Evolutionary conservation across 2,329 filamentous ascomycete genomes (phyloP), one percentile per base, ranked within the genome.

Genomic region (Hypoxylon rubiginosum): DNA sequence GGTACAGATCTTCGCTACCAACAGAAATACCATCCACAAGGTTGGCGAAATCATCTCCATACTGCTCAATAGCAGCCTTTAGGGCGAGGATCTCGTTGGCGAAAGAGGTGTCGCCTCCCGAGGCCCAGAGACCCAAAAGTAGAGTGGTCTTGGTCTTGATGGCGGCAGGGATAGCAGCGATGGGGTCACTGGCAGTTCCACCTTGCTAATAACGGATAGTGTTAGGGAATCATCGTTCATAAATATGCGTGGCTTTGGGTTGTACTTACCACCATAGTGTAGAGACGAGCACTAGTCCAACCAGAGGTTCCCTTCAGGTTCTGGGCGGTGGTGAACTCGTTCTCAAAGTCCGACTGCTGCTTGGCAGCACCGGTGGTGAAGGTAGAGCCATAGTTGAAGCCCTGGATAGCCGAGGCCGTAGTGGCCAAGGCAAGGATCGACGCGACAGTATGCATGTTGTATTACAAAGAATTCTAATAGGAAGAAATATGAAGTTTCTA

Each of bases 1-100:
- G 91, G 85, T 96, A 96, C 46, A 96, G 85, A 78, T 97, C 94
- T 84, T 97, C 94, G 71, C 87, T 92, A 67, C 94, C 94, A 57
- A 97, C 88, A 0, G 92, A 94, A 80, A 97, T 95, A 78, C 92
- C 94, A 61, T 89, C 90, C 46, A 97, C 88, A 17, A 91, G 82
- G 60, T 84, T 82, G 41, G 85, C 85, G 73, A 97, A 89, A 51
- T 84, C 81, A 9, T 82, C 79, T 62, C 92, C 92, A 77, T 93
- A 94, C 74, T 88, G 83, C 52, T 79, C 71, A 70, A 94, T 91
- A 71, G 93, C 92, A 46, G 83, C 80, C 77, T 87, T 86, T 52
- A 97, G 84, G 13, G 93, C 93, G 2, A 83, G 77, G 51, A 97
- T 81, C 81, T 97, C 93, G 76, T 93, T 92, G 77, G 85, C 80